These are phyloP conservation scores for Phycomyces blakesleeanus DNA, from an alignment of 192 early-diverging fungal genomes.

Conservation along the genomic window DNA sequence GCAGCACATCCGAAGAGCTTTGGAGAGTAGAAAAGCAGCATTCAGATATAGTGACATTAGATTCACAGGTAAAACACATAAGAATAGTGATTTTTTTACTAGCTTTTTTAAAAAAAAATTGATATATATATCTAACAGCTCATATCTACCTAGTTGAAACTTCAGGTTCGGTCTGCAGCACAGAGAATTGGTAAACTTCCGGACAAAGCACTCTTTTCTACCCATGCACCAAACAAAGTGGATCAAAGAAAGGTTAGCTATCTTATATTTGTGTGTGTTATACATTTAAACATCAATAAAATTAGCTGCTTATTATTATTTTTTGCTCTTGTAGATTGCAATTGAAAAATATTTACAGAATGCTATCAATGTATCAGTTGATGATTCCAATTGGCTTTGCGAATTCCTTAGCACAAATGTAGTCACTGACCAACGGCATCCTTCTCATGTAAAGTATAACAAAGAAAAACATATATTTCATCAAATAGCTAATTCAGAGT, in stretches of 20 bases:
- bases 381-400: conserved; percentile 55
- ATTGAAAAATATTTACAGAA: conserved; percentile 82
- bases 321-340: conserved; percentile 47
- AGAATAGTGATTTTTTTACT: background rate
- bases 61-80: conserved; percentile 69
- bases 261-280: too few species aligned
- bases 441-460: background rate
- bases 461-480: background rate
- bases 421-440: conserved; percentile 31
- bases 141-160: conserved; percentile 10
- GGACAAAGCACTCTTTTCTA: conserved; percentile 80
- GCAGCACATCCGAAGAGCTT: conserved; percentile 45
- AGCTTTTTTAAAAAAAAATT: too few species aligned
- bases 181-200: conserved; percentile 72
- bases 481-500: background rate
- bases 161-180: conserved; percentile 34
- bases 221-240: conserved; percentile 77
- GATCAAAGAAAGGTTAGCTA: conserved; percentile 78
- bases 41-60: conserved; percentile 75
- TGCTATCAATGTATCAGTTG: conserved; percentile 51
- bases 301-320: too few species aligned
- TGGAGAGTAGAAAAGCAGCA: conserved; percentile 89
- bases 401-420: conserved; percentile 77
- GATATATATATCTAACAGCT: too few species aligned
- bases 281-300: too few species aligned